phyloP scores from a whole-genome alignment of 352 stramenopile genomes.

The Thalassiosira exigua region DNA sequence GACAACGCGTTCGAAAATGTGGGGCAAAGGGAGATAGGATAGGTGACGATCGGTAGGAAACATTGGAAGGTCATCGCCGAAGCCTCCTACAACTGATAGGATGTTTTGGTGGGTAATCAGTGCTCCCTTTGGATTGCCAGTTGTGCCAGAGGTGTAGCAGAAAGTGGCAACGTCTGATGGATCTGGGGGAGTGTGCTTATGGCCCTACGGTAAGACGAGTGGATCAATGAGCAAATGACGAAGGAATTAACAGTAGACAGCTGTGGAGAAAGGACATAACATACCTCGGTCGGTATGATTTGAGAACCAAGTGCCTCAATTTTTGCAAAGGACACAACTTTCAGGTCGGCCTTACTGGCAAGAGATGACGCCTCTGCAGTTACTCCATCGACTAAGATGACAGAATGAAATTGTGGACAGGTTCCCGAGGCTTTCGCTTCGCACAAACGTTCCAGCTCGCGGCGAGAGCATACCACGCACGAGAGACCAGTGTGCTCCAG shows the following conservation, averaged over 20 bases:
- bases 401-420: constrained; percentile 60
- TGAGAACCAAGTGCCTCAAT: constrained; percentile 71
- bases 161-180: constrained; percentile 90
- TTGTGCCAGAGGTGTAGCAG: constrained; percentile 91
- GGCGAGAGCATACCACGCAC: constrained; percentile 81
- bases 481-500: constrained; percentile 85
- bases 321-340: constrained; percentile 77
- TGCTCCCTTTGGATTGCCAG: constrained; percentile 93
- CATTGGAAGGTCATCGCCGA: constrained; percentile 44
- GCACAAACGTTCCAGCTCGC: constrained; percentile 69
- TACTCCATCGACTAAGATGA: constrained; percentile 81
- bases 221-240: too few species aligned
- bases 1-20: constrained; percentile 95
- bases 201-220: too few species aligned
- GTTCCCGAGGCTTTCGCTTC: constrained; percentile 64
- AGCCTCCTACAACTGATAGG: constrained; percentile 69
- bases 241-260: constrained; percentile 90
- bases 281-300: constrained; percentile 63
- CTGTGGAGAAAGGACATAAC: constrained; percentile 73
- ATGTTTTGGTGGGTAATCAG: constrained; percentile 92
- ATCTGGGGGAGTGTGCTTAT: constrained; percentile 74
- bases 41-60: constrained; percentile 89
- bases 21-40: constrained; percentile 94
- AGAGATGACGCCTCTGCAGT: constrained; percentile 60
- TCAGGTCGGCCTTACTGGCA: constrained; percentile 57